A percentile compares a stretch with the other conserved stretches of the same genome.
These are phyloP conservation scores for Oxyria digyna DNA, from an alignment of 148 eudicot genomes.

Conservation along the genomic window DNA sequence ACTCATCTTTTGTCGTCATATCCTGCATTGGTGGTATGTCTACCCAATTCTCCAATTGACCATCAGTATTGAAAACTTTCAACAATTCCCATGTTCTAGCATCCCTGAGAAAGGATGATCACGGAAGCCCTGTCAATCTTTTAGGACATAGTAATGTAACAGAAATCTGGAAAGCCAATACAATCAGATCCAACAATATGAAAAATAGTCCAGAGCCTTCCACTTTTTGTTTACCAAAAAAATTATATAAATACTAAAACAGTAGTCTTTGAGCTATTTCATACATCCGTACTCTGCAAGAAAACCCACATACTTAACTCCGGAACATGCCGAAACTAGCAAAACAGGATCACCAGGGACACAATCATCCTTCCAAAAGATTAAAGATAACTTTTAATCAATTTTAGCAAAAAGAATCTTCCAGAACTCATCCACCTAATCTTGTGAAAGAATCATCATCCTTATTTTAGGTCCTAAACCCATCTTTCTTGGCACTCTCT, in stretches of 20 bases:
- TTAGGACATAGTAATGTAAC: not conserved
- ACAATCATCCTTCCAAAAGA: not conserved
- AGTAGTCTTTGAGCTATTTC: not conserved
- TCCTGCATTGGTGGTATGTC: conserved; percentile 47
- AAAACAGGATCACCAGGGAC: not conserved
- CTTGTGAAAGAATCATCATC: not conserved
- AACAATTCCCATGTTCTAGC: conserved; percentile 76
- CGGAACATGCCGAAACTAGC: not conserved
- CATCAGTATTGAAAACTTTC: conserved; percentile 78
- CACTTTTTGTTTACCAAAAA: too few relatives aligned
- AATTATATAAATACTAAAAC: too few relatives aligned
- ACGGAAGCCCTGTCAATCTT: not conserved
- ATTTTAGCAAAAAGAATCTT: not conserved
- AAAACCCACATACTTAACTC: not conserved
- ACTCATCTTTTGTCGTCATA: conserved; percentile 48
- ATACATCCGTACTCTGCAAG: not conserved
- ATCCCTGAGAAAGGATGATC: conserved; percentile 46
- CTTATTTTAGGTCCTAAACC: not conserved
- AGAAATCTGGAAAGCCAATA: not conserved
- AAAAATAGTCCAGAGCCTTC: too few relatives aligned
- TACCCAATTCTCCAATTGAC: conserved; percentile 56
- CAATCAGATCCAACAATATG: not conserved
- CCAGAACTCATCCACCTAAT: not conserved
- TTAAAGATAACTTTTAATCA: not conserved
- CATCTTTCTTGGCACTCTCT: not conserved